Evolutionary conservation across 352 stramenopile genomes (phyloP).

Genomic region (Phytophthora kernoviae): DNA sequence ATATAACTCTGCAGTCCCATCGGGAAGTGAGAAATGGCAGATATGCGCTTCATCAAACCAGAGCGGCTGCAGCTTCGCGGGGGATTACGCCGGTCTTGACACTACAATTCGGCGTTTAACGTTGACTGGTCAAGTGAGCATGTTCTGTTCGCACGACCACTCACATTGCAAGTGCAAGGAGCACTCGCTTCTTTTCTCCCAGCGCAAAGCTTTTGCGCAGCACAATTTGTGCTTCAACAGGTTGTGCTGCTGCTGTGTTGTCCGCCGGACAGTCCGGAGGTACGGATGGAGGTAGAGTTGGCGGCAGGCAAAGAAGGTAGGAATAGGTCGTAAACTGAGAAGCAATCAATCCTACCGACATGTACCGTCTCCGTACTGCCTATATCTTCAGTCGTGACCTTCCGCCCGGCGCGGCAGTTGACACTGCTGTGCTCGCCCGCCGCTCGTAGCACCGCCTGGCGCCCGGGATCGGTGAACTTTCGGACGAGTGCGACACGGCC

Average conservation of each 20-base stretch:
- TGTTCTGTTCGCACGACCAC: not conserved
- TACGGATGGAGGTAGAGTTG: not conserved
- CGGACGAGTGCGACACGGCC: slow-evolving; percentile 1
- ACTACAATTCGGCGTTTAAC: too few species aligned
- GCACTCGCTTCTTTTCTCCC: not conserved
- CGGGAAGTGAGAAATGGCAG: too few species aligned
- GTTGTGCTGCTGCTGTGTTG: too few species aligned
- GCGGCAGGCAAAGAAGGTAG: not conserved
- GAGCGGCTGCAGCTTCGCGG: too few species aligned
- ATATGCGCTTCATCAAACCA: too few species aligned
- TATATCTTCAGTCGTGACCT: not conserved
- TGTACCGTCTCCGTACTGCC: not conserved
- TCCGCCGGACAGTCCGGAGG: not conserved
- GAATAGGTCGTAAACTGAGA: not conserved
- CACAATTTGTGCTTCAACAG: too few species aligned
- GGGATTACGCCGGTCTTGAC: too few species aligned
- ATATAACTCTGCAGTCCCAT: too few species aligned
- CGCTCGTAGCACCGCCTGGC: too few species aligned
- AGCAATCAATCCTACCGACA: not conserved
- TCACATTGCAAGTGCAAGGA: not conserved
- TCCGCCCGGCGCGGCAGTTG: not conserved
- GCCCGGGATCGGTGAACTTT: slow-evolving; percentile 1
- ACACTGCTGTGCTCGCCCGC: too few species aligned
- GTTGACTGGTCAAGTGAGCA: too few species aligned
- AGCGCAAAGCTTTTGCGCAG: too few species aligned